Percentiles rank a stretch among this genome's conserved stretches.
These are phyloP conservation scores for Backusella circina DNA, from an alignment of 192 early-diverging fungal species.

Conservation along the genomic window DNA sequence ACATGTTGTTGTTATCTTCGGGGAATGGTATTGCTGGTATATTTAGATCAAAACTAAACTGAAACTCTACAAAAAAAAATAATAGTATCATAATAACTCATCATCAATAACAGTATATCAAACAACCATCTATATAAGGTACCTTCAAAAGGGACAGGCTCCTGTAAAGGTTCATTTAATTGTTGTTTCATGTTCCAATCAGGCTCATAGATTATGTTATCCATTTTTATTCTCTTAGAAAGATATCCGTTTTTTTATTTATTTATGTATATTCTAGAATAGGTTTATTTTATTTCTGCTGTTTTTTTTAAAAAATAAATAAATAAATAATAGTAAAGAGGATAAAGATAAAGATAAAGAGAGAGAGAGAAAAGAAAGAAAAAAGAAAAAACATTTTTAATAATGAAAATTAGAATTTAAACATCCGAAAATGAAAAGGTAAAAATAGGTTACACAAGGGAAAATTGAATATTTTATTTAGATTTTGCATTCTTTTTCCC, in stretches of 20 bases:
- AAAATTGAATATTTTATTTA: constrained; percentile 3
- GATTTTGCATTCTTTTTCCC: constrained; percentile 31
- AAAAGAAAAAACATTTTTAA: neutral
- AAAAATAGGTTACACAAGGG: neutral
- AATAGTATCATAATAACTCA: neutral
- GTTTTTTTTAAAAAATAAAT: neutral
- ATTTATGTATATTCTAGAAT: neutral
- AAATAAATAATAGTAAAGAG: neutral
- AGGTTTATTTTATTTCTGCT: neutral
- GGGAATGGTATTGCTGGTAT: neutral
- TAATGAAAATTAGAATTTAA: neutral
- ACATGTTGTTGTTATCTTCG: neutral
- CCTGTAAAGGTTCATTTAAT: constrained; percentile 13
- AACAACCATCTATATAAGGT: neutral
- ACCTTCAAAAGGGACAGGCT: constrained; percentile 39
- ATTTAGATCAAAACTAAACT: constrained; percentile 36
- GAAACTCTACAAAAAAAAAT: constrained; percentile 24
- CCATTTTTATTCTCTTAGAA: neutral
- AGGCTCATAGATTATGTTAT: neutral
- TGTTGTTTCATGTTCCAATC: constrained; percentile 10
- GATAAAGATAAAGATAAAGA: neutral
- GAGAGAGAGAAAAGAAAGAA: neutral
- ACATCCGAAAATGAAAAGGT: neutral
- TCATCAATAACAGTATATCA: neutral
- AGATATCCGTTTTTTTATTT: neutral